These are phyloP conservation scores for Alternaria infectoria DNA, from an alignment of 2,329 filamentous ascomycete species.

Conservation along the genomic window DNA sequence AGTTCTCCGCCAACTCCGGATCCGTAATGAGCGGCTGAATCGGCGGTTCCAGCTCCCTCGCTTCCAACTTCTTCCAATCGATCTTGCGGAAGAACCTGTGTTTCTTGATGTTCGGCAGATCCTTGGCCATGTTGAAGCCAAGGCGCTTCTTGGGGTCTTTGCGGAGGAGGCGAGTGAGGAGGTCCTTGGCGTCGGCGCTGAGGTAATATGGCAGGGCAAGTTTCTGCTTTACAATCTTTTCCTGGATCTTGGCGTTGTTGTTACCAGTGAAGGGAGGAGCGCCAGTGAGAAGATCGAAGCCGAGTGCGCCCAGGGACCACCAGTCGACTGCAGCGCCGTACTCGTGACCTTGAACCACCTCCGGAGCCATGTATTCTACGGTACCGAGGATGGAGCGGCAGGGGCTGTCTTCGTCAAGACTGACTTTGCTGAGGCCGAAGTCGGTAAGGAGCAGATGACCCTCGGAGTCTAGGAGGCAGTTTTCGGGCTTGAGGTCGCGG, in stretches of 20 bases:
- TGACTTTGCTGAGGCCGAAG: constrained; percentile 95
- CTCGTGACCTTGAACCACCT: constrained; percentile 84
- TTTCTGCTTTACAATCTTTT: constrained; percentile 95
- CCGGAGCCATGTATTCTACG: constrained; percentile 98
- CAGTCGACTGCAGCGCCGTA: constrained; percentile 97
- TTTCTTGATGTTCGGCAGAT: constrained; percentile 82
- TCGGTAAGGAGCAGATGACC: constrained; percentile 95
- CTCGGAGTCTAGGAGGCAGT: constrained; percentile 89
- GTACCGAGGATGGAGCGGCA: constrained; percentile 95
- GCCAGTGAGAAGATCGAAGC: constrained; percentile 91
- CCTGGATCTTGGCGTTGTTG: constrained; percentile 93
- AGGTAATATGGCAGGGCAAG: constrained; percentile 88
- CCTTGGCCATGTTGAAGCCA: constrained; percentile 86
- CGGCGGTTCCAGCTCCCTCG: constrained; percentile 82
- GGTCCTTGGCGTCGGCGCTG: constrained; percentile 88
- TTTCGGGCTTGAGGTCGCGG: constrained; percentile 96
- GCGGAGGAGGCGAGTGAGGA: constrained; percentile 85
- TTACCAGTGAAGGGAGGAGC: constrained; percentile 87
- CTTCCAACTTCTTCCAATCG: constrained; percentile 87
- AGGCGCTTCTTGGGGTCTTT: constrained; percentile 93
- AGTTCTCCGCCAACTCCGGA: constrained; percentile 95
- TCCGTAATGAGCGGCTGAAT: constrained; percentile 95
- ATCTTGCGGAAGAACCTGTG: constrained; percentile 98
- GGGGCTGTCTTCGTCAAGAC: constrained; percentile 71
- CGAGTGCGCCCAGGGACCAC: constrained; percentile 96